A percentile compares a stretch with the other conserved stretches of the same genome.
phyloP scores from a whole-genome alignment of 2,329 filamentous ascomycete species.

The Sporothrix luriei region DNA sequence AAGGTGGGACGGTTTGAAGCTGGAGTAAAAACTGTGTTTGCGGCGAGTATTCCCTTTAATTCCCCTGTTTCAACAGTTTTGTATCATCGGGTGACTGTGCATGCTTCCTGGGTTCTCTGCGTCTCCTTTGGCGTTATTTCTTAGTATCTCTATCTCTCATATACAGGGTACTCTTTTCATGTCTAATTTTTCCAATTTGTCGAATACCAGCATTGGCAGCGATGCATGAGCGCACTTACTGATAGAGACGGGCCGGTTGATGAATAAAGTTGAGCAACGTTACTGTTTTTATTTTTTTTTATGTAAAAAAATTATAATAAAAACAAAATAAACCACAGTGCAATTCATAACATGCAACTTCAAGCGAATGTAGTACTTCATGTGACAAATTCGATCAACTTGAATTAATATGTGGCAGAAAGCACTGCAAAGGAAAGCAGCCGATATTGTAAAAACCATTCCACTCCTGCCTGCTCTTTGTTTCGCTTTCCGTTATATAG shows the following conservation, averaged over 20 bases:
- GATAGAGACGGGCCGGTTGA: too few relatives aligned
- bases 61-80: too few relatives aligned
- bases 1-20: background rate
- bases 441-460: slow-evolving; percentile 11
- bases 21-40: background rate
- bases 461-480: background rate
- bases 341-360: too few relatives aligned
- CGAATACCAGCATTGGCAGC: slow-evolving; percentile 14
- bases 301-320: background rate
- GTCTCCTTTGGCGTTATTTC: too few relatives aligned
- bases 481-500: background rate
- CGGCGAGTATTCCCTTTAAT: background rate
- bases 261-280: background rate
- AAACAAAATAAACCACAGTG: background rate
- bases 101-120: too few relatives aligned
- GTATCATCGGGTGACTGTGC: too few relatives aligned
- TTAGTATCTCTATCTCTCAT: background rate
- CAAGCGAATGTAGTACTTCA: background rate
- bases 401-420: background rate
- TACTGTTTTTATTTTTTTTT: background rate
- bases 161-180: background rate
- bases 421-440: background rate
- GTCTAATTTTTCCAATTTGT: background rate
- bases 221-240: background rate
- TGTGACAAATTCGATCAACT: background rate